Evolutionary conservation across 148 eudicot species (phyloP), one percentile per base, ranked within the genome.

Genomic region (Pouteria glomerata): DNA sequence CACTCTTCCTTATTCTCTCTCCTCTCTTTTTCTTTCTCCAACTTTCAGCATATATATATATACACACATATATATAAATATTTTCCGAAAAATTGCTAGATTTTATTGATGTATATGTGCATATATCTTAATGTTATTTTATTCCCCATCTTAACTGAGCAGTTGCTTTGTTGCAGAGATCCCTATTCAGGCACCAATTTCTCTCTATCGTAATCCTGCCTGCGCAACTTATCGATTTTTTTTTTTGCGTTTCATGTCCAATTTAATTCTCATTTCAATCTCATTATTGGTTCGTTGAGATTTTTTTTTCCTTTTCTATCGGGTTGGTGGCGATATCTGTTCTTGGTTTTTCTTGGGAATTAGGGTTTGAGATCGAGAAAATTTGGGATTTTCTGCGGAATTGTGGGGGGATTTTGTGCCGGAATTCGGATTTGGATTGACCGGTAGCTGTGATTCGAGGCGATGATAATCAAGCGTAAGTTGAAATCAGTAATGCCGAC

Each of bases 401-500:
- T 61, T 39, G 57, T 3, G 67, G 55, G 70, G 78, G 37, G n/a
- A n/a, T 73, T 18, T 55, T 26, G 27, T 26, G 41, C 6, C 21
- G 23, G 69, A 66, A 59, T 50, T 69, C 15, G 56, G 61, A 27
- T 23, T 63, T 53, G 42, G 13, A 27, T 37, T n/a, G 34, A 68
- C 21, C 24, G 35, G 73, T 14, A 19, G 35, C 8, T 16, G 63
- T 45, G 56, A 66, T 26, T 67, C n/a, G 55, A 29, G 56, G 66
- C 73, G 81, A 96, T 96, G 99, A 96, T 96, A 69, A 92, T 96
- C 68, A 96, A 96, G 85, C 80, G 89, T 63, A 87, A 80, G 76
- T 85, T 92, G 81, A 96, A 96, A 88, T 78, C 92, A 73, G 85
- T 81, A 96, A 96, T 94, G 97, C 96, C 96, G 78, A 76, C 79